Evolutionary conservation across 2,329 filamentous ascomycete species (phyloP).

Genomic region (Xylariales sp.): DNA sequence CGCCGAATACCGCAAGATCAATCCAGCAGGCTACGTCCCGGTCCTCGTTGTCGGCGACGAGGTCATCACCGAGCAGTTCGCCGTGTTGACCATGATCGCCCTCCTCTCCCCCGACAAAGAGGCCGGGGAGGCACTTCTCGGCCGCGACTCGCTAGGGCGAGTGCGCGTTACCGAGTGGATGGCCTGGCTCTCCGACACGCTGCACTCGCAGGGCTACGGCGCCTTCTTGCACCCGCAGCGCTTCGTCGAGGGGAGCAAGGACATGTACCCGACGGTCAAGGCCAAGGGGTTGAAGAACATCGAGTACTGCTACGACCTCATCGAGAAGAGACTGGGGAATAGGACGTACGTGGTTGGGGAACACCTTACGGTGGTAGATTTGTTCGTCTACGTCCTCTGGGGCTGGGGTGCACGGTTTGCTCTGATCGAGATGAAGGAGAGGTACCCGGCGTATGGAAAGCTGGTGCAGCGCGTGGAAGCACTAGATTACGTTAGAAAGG

Average conservation of each 20-base stretch:
- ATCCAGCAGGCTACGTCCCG: conserved; percentile 50
- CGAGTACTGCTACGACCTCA: conserved; percentile 33
- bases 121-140: conserved; percentile 40
- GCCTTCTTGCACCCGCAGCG: conserved; percentile 45
- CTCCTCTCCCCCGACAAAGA: conserved; percentile 38
- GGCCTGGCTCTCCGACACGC: conserved; percentile 49
- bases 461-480: conserved; percentile 35
- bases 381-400: conserved; percentile 43
- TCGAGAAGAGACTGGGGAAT: conserved; percentile 37
- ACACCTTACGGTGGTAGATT: conserved; percentile 41
- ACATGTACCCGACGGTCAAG: conserved; percentile 31
- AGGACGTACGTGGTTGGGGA: conserved; percentile 39
- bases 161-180: conserved; percentile 51
- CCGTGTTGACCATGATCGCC: conserved; percentile 50
- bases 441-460: conserved; percentile 36
- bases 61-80: conserved; percentile 51
- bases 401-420: conserved; percentile 33
- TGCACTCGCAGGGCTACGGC: conserved; percentile 49
- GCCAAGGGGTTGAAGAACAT: conserved; percentile 34
- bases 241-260: conserved; percentile 42
- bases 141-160: conserved; percentile 35
- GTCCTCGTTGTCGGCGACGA: conserved; percentile 46
- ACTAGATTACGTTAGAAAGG: conserved; percentile 32
- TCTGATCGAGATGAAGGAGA: conserved; percentile 31
- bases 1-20: conserved; percentile 47